Base-by-base conservation (phyloP, 208 protist genomes). In the Angomonas desouzai region DNA sequence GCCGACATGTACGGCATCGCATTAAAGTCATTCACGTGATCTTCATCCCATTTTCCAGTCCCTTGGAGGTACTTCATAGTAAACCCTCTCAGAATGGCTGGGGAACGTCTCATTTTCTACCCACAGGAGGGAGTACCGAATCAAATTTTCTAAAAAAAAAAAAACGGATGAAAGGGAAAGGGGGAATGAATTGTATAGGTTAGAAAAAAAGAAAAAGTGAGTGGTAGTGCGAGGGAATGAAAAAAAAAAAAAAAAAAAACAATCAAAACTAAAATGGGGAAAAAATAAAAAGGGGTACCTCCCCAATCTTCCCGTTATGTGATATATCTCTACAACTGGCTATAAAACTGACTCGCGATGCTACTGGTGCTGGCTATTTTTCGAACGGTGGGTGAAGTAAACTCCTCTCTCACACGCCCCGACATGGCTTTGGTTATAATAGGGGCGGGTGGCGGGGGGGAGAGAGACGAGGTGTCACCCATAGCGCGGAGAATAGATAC, bases 11-110 rank as follows among this genome's bases (percentile, higher is more conserved):
- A 96, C 33, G 64, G 72, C 57, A 77, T 85, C 0, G 87, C 68
- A 36, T 88, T 77, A 70, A 82, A 96, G 73, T 93, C 85, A 61
- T 96, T 96, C n/a, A 92, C 87, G 56, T 93, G 82, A 57, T 96
- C 91, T 63, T 96, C 91, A 56, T 93, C 87, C 79, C 83, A 96
- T 2, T 91, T 65, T 9, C 90, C 90, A 0, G 90, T 96, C 58
- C 87, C 87, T 57, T 74, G 77, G 51, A 82, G 81, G 70, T 91
- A 91, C 67, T 92, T 85, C 90, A 96, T 96, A 11, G 85, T 91
- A 76, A 96, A 96, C 57, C 83, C 87, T 36, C 65, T 77, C 11
- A 57, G 4, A 34, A 11, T 4, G 18, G 11, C 22, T 16, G 29
- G 11, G 10, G 51, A 33, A 57, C 51, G 51, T 23, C 16, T 57